Base-by-base conservation (phyloP, 2,329 filamentous ascomycete genomes). In the Bertia moriformis region DNA sequence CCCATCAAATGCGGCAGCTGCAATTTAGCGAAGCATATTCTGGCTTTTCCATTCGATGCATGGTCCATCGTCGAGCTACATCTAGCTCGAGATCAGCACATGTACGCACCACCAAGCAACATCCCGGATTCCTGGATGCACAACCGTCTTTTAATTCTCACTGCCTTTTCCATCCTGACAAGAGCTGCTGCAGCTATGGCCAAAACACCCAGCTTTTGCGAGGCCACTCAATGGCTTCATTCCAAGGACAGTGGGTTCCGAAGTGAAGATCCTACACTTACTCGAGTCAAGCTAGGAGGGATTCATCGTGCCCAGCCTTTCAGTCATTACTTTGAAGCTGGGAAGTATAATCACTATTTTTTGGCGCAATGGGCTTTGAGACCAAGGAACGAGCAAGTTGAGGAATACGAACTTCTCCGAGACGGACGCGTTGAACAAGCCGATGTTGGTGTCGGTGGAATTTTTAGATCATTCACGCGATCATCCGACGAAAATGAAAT, bases 41-140 rank as follows among this genome's bases (percentile, higher is more conserved):
- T 58, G 52, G 60, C 60, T 2, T 63, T 63, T 30, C 62, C 61
- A 0, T 64, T 63, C 40, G 62, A 65, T 42, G 54, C 60, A 2
- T 64, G 57, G 59, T 63, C 60, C 18, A 52, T 66, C 18, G 44
- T 56, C 4, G 51, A 57, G 4, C 51, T 59, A 4, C 62, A 64
- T 39, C 50, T 64, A 2, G 39, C 51, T 2, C 48, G 59, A n/a
- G 54, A 53, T n/a, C 48, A 49, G 2, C 42, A 51, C 33, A 44
- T 59, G 35, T 64, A 65, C 41, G 49, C 56, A 3, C 39, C 39
- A 2, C 42, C 40, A 18, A 46, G 50, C 37, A 46, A 38, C 14
- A 42, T 47, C 42, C 30, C 38, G 12, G 50, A 45, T 19, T 62
- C 24, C 10, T 29, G 60, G 60, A 48, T 57, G 40, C 44, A 46